Evolutionary conservation across 345 rosid genomes (phyloP).

Genomic region (Lenwebbia sp.): DNA sequence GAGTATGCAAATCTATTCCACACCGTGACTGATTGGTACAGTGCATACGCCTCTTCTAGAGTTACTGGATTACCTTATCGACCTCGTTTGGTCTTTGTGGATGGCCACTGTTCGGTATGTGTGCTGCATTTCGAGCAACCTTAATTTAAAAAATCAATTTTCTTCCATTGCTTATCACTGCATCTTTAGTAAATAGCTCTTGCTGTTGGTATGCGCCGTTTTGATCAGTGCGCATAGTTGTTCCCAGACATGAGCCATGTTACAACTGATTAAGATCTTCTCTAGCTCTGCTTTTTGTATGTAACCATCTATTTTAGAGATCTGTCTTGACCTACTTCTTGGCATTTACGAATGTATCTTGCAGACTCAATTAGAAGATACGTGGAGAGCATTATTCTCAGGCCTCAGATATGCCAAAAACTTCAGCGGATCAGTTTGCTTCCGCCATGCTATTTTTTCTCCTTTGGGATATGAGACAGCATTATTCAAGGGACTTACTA

Average conservation of each 20-base stretch:
- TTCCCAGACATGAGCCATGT: background rate
- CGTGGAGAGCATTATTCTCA: conserved; percentile 82
- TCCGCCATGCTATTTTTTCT: conserved; percentile 65
- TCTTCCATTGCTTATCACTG: background rate
- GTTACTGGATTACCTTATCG: conserved; percentile 80
- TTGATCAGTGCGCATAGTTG: background rate
- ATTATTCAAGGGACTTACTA: conserved; percentile 63
- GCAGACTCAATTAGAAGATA: conserved; percentile 83
- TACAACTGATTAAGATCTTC: background rate
- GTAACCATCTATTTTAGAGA: background rate
- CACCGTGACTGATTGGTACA: conserved; percentile 92
- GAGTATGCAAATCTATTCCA: conserved; percentile 96
- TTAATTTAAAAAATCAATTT: background rate
- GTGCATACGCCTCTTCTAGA: conserved; percentile 77
- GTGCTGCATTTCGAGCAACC: background rate
- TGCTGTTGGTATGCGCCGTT: background rate
- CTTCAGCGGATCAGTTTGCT: conserved; percentile 74
- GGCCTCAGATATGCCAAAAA: conserved; percentile 65
- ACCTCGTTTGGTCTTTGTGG: conserved; percentile 74
- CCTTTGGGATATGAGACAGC: conserved; percentile 90
- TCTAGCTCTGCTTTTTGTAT: background rate
- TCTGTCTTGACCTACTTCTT: background rate
- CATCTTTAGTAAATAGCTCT: background rate
- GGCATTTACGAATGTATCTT: background rate
- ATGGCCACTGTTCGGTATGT: conserved; percentile 75